These are phyloP conservation scores for Fusarium camptoceras DNA, from an alignment of 2,329 filamentous ascomycete species.

Conservation along the genomic window DNA sequence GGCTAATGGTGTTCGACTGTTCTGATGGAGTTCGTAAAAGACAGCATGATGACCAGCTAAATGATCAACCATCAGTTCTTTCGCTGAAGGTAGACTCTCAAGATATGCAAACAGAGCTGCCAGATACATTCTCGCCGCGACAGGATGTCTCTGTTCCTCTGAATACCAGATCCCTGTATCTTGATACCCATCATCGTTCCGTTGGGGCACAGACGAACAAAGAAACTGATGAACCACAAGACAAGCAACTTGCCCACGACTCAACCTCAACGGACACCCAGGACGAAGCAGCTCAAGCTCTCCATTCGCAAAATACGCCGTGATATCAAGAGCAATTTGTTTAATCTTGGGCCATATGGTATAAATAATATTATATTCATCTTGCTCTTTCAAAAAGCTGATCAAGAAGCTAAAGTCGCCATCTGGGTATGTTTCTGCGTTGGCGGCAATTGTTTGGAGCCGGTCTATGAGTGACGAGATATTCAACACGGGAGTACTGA, in stretches of 20 bases:
- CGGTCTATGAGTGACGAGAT: slow-evolving; percentile 40
- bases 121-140: slow-evolving; percentile 49
- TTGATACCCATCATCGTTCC: slow-evolving; percentile 44
- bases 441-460: slow-evolving; percentile 47
- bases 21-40: slow-evolving; percentile 42
- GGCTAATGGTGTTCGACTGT: not conserved
- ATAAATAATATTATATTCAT: slow-evolving; percentile 14
- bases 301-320: slow-evolving; percentile 36
- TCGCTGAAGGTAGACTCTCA: slow-evolving; percentile 19
- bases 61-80: slow-evolving; percentile 2
- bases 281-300: slow-evolving; percentile 33
- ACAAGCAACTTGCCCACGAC: slow-evolving; percentile 45
- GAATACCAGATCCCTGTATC: slow-evolving; percentile 52
- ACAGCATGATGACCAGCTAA: not conserved
- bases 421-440: slow-evolving; percentile 28
- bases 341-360: slow-evolving; percentile 43
- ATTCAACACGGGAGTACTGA: slow-evolving; percentile 20
- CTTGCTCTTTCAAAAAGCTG: not conserved
- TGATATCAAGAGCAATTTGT: slow-evolving; percentile 37
- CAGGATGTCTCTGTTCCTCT: slow-evolving; percentile 48
- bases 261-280: slow-evolving; percentile 31
- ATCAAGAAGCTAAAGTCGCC: slow-evolving; percentile 43
- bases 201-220: slow-evolving; percentile 41
- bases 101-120: slow-evolving; percentile 49
- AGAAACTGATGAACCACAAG: slow-evolving; percentile 51